A percentile compares a stretch with the other conserved stretches of the same genome.
phyloP scores from a whole-genome alignment of 2,329 filamentous ascomycete species.

The Fusarium kyushuense region DNA sequence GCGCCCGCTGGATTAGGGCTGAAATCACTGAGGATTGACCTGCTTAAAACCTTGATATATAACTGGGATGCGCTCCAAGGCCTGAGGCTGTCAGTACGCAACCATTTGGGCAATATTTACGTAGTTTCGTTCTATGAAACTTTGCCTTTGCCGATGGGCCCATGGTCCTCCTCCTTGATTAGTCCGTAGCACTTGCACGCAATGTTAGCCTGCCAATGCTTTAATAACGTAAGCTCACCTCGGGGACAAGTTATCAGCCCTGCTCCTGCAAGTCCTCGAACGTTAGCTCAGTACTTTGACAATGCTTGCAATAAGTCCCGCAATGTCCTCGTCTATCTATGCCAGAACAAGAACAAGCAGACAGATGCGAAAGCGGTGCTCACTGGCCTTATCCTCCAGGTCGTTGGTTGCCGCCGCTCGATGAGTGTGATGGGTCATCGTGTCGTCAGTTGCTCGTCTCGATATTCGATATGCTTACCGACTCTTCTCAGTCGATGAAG shows the following conservation, averaged over 20 bases:
- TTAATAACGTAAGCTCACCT: not conserved
- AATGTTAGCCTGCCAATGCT: too few species aligned
- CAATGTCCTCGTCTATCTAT: not conserved
- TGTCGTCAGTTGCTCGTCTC: not conserved
- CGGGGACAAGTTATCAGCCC: not conserved
- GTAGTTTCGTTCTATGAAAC: not conserved
- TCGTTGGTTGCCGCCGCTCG: not conserved
- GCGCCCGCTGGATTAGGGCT: too few species aligned
- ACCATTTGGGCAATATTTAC: not conserved
- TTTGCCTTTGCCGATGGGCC: too few species aligned
- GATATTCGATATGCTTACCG: not conserved
- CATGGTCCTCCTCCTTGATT: not conserved
- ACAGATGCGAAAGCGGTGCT: not conserved
- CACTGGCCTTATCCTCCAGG: not conserved
- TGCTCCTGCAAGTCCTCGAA: too few species aligned
- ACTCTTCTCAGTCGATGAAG: not conserved
- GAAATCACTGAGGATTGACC: not conserved
- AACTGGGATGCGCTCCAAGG: not conserved
- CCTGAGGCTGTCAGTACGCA: not conserved
- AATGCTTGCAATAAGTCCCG: not conserved
- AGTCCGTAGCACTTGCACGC: not conserved
- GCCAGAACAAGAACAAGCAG: not conserved
- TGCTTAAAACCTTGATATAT: not conserved
- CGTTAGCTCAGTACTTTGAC: not conserved
- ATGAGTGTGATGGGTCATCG: not conserved